Base-by-base conservation (phyloP, 208 protist genomes). In the Leptomonas seymouri region DNA sequence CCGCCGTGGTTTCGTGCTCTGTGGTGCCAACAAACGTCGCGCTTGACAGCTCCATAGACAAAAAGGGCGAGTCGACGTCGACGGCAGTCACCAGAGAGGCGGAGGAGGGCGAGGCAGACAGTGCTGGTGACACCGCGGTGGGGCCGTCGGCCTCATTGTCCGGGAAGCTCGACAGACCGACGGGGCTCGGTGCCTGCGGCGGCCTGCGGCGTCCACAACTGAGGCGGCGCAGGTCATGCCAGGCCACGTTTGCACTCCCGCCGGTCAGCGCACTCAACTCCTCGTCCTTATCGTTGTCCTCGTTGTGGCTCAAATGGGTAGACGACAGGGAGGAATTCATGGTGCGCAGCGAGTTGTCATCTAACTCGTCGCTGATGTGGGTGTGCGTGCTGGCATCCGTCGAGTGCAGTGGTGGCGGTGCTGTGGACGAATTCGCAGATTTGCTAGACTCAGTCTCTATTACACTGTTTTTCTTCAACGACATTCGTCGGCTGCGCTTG, bases 271-370 rank as follows among this genome's bases (percentile, higher is more conserved):
- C 34, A 21, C 27, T 23, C 46, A 20, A 36, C 1, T 30, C 31
- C 8, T 30, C 46, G 20, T 41, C 60, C 4, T 57, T 34, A 14
- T 5, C 11, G 57, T 39, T 3, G 14, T 42, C 27, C 27, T 34
- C 57, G 28, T 44, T 36, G 54, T 49, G 36, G 20, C 31, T 63
- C 25, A 23, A 36, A 21, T 41, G 21, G 1, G 54, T 41, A 6
- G 55, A 58, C 30, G 64, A 62, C 30, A 71, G 57, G 30, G 61
- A 76, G 30, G 71, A 77, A 39, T 60, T 50, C 64, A 77, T 70
- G 14, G 71, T 71, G 64, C 71, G 71, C 50, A 77, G 58, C 6
- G 71, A 77, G 41, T 18, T 56, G 49, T 39, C 49, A 23, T 41
- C 57, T 41, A 28, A 12, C 28, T 66, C 39, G 49, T 51, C 28